Base-by-base conservation (phyloP, 306 rosid genomes). In the Aeschynomene evenia region DNA sequence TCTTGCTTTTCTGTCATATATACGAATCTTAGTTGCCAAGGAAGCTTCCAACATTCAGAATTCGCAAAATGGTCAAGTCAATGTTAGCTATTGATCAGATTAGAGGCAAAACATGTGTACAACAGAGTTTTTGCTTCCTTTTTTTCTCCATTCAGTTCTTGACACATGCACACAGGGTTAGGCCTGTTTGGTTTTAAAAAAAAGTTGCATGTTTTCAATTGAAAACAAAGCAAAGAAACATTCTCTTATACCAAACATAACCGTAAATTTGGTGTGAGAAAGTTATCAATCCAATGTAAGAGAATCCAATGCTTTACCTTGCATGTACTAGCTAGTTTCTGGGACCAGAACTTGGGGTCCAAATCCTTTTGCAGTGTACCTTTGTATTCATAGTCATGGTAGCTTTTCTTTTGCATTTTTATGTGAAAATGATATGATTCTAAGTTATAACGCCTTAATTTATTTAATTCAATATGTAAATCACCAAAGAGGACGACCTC, bases 21-120 rank as follows among this genome's bases (percentile, higher is more conserved):
- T 10, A 43, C 46, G 64, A 52, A 73, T 49, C 52, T 49, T 60
- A 1, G 71, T 26, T 22, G 57, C 63, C 52, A 10, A 18, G 28
- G 34, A 18, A 67, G 77, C 65, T 78, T 79, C 53, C 24, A 57
- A 7, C 21, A 5, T 75, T 50, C 63, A 64, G 54, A 61, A 72
- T 68, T 73, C 40, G 42, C 5, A 39, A 21, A n/a, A 24, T 40
- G 71, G 63, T 22, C 2, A 60, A 57, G 56, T 19, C 49, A 64
- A 48, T 19, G 42, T 53, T n/a, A 46, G 78, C 22, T 9, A 15
- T 53, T 15, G 11, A 34, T n/a, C 36, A 21, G 45, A 58, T 16
- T 39, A 28, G 28, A 66, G 48, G 71, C 73, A 54, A 68, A 34
- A 40, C 6, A 5, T 4, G 15, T 28, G 5, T 1, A n/a, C 5